Evolutionary conservation across 805 yeast species (phyloP).

Genomic region (Metschnikowia lachancei): DNA sequence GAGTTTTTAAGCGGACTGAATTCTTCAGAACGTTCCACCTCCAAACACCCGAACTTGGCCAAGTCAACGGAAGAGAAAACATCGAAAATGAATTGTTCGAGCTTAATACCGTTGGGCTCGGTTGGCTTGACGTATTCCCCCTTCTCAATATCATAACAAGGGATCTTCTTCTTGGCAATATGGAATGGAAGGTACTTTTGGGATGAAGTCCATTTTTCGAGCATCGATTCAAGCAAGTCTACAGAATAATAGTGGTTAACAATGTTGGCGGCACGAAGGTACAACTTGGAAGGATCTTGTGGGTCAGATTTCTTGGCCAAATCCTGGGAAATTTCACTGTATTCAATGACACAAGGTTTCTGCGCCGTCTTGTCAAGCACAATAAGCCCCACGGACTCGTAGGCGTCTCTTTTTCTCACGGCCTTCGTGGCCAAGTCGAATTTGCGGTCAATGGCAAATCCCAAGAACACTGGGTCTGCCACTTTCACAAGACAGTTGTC

Average conservation of each 20-base stretch:
- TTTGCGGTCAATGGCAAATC: constrained; percentile 68
- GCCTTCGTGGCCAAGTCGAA: constrained; percentile 88
- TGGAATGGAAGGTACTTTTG: constrained; percentile 82
- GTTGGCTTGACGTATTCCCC: constrained; percentile 58
- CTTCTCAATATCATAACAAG: constrained; percentile 47
- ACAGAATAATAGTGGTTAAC: constrained; percentile 95
- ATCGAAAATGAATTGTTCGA: constrained; percentile 96
- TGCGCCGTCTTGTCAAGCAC: constrained; percentile 58
- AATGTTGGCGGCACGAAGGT: constrained; percentile 90
- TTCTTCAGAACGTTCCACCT: constrained; percentile 81
- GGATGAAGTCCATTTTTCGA: constrained; percentile 69
- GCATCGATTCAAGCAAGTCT: constrained; percentile 55
- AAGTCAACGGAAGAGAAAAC: constrained; percentile 80
- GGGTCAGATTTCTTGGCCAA: constrained; percentile 66
- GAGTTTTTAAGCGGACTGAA: constrained; percentile 95
- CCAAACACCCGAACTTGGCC: constrained; percentile 80
- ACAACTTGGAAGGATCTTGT: constrained; percentile 50
- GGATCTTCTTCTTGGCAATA: constrained; percentile 87
- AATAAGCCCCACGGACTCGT: constrained; percentile 88
- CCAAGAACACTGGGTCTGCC: constrained; percentile 89
- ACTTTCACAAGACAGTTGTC: constrained; percentile 89
- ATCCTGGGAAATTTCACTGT: constrained; percentile 80
- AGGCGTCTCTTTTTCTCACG: constrained; percentile 85
- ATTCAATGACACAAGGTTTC: constrained; percentile 89
- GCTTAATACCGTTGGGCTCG: constrained; percentile 83